Base-by-base conservation (phyloP, 2,329 filamentous ascomycete species). In the Penicillium sp. region DNA sequence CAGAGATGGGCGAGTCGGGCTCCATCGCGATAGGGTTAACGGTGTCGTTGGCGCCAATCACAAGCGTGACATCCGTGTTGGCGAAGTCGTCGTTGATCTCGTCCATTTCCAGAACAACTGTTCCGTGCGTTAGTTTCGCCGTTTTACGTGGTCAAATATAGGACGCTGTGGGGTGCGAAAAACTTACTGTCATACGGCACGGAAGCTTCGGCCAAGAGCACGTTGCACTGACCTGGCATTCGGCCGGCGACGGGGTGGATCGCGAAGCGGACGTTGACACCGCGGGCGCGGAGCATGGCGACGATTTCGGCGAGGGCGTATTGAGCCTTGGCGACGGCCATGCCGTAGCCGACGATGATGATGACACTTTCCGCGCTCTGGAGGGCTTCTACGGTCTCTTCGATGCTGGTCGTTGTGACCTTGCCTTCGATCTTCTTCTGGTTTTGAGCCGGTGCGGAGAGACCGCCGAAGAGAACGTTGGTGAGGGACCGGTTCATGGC, bases 181-280 rank as follows among this genome's bases (percentile, higher is more conserved):
- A 22, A 70, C 77, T 66, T 72, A 81, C 78, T 94, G 68, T 96
- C 92, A 70, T 96, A 96, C 2, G 91, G 91, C 34, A 96, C 92
- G 37, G 85, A 89, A 0, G 92, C 92, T 75, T 96, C 92, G 0
- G 92, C 92, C 14, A 96, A 86, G 2, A 96, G 82, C 4, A 96
- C 92, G 70, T 96, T 96, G 79, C 92, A 96, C 77, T 96, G 92
- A 0, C 92, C 92, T 0, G 92, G 92, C 92, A 96, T 96, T 35
- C 92, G 86, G 11, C 92, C 92, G 0, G 92, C 92, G 31, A 96
- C 92, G 0, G 92, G 92, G 71, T 96, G 92, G 66, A 96, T 95
- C 6, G 91, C 92, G 71, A 96, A 96, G 31, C 92, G 89, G 7
- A 96, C 92, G 22, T 88, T 91, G 68, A 95, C 83, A 3, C 90